Evolutionary conservation across 306 rosid species (phyloP).

Genomic region (Cucurbita ficifolia): DNA sequence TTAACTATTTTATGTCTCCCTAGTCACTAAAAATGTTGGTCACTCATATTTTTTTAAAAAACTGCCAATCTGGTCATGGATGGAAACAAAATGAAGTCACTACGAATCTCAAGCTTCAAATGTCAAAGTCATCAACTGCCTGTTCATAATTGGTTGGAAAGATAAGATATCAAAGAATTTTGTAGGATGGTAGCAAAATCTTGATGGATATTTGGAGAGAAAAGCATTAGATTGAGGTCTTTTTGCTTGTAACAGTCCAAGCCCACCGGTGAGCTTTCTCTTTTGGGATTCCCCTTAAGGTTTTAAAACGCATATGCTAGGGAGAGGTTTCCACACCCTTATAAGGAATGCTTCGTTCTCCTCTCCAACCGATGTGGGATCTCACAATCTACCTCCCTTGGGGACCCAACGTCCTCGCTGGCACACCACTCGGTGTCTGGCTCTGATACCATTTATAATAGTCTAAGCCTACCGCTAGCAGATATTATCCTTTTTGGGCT

Average conservation of each 20-base stretch:
- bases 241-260: background rate
- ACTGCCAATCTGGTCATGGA: background rate
- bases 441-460: too few relatives aligned
- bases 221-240: background rate
- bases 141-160: background rate
- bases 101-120: background rate
- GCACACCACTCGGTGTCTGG: too few relatives aligned
- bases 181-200: background rate
- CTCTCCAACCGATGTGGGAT: too few relatives aligned
- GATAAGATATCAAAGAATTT: background rate
- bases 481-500: too few relatives aligned
- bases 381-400: too few relatives aligned
- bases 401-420: too few relatives aligned
- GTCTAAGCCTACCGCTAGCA: too few relatives aligned
- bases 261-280: too few relatives aligned
- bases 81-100: background rate
- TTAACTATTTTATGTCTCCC: constrained; percentile 2
- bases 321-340: too few relatives aligned
- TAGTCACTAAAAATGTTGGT: background rate
- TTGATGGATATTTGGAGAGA: background rate
- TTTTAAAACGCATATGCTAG: too few relatives aligned
- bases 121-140: background rate
- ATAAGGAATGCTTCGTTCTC: too few relatives aligned
- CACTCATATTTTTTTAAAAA: background rate
- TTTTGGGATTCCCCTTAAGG: too few relatives aligned